These are phyloP conservation scores for Phytophthora chlamydospora DNA, from an alignment of 352 stramenopile species.

Conservation along the genomic window DNA sequence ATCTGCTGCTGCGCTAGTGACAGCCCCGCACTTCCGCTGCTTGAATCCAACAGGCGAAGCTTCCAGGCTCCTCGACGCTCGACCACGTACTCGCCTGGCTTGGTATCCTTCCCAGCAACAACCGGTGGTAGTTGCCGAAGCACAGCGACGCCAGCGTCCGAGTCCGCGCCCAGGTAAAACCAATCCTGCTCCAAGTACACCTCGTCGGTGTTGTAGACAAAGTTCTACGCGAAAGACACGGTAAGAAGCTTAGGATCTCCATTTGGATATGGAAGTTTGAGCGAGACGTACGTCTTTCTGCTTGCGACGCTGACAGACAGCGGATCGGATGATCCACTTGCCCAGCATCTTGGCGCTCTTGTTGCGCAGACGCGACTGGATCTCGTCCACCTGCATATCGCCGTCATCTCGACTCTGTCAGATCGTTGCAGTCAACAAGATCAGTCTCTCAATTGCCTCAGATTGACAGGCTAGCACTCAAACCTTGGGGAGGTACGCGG, in stretches of 20 bases:
- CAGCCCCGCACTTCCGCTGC: slow-evolving; percentile 62
- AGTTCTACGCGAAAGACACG: slow-evolving; percentile 45
- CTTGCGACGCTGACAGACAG: slow-evolving; percentile 47
- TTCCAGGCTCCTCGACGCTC: slow-evolving; percentile 74
- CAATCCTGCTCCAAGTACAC: slow-evolving; percentile 86
- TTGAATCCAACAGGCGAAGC: slow-evolving; percentile 73
- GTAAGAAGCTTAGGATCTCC: no score
- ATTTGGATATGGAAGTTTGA: background rate
- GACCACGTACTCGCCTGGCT: slow-evolving; percentile 70
- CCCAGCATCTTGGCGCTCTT: slow-evolving; percentile 77
- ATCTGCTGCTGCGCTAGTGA: slow-evolving; percentile 83
- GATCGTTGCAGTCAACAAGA: background rate
- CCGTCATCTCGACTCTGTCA: slow-evolving; percentile 68
- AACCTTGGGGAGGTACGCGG: slow-evolving; percentile 77
- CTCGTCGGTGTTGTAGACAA: slow-evolving; percentile 87
- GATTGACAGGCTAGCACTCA: background rate
- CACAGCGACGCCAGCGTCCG: slow-evolving; percentile 63
- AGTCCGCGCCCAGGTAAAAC: slow-evolving; percentile 82
- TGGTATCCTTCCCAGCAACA: slow-evolving; percentile 38
- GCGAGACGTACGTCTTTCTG: slow-evolving; percentile 55
- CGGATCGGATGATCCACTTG: slow-evolving; percentile 81
- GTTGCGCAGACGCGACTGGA: slow-evolving; percentile 80
- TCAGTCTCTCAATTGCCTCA: background rate
- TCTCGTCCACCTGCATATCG: slow-evolving; percentile 78
- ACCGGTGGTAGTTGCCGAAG: slow-evolving; percentile 61